phyloP scores from a whole-genome alignment of 192 early-diverging fungal genomes.

The Linnemannia exigua region DNA sequence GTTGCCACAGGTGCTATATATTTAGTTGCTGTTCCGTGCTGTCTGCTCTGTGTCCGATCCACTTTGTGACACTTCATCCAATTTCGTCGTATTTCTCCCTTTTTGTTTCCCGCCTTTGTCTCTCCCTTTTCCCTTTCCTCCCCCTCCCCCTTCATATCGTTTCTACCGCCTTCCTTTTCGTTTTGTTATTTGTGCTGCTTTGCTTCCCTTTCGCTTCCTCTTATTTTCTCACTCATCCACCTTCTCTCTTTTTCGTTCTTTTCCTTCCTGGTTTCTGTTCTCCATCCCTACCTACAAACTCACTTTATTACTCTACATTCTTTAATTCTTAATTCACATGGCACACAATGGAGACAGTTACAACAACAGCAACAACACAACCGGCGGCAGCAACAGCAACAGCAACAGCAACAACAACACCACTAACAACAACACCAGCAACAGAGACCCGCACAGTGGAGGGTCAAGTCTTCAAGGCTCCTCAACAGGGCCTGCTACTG shows the following conservation, averaged over 20 bases:
- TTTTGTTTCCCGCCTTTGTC: not conserved
- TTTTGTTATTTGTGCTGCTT: not conserved
- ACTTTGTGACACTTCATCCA: not conserved
- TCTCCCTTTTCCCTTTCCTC: not conserved
- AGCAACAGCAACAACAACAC: not conserved
- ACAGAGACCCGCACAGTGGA: not conserved
- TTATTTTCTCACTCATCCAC: not conserved
- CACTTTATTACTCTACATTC: not conserved
- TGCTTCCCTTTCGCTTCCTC: not conserved
- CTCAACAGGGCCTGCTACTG: not conserved
- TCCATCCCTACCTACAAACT: not conserved
- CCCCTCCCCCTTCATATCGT: not conserved
- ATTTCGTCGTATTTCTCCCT: not conserved
- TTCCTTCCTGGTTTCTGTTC: not conserved
- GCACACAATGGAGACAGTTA: constrained; percentile 21
- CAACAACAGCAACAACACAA: constrained; percentile 7
- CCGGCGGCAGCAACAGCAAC: not conserved
- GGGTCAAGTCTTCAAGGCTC: not conserved
- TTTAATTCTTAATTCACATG: constrained; percentile 16
- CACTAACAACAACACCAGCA: not conserved
- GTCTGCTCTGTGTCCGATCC: not conserved
- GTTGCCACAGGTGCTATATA: too few species aligned
- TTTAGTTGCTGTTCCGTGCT: not conserved
- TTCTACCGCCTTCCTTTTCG: not conserved
- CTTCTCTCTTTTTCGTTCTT: not conserved